These are phyloP conservation scores for Theileria annulata DNA, from an alignment of 169 alveolate genomes.

Conservation along the genomic window DNA sequence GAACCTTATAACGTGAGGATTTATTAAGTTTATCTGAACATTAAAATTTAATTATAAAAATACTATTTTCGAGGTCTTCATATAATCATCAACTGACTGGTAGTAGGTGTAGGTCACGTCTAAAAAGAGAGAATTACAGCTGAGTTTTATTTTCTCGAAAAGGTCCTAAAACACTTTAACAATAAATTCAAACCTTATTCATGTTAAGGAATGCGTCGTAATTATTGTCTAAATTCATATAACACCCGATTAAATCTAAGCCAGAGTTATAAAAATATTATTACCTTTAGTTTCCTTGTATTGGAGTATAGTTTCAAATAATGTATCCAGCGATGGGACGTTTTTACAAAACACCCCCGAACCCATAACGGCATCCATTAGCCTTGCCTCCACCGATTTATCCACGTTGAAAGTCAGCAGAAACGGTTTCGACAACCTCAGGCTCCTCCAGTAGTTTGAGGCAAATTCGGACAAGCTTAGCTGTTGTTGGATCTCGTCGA, in stretches of 20 bases:
- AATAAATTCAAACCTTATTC: slow-evolving; percentile 1
- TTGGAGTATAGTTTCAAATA: slow-evolving; percentile 19
- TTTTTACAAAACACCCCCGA: slow-evolving; percentile 35
- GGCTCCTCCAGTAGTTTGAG: slow-evolving; percentile 50
- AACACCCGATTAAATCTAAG: slow-evolving; percentile 47
- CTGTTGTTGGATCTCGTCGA: slow-evolving; percentile 7
- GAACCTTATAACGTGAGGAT: slow-evolving; percentile 22
- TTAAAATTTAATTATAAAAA: not conserved
- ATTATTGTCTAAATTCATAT: slow-evolving; percentile 24
- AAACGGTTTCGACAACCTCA: slow-evolving; percentile 47
- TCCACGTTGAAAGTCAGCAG: slow-evolving; percentile 51
- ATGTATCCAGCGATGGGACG: not conserved
- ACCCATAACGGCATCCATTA: slow-evolving; percentile 44
- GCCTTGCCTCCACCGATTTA: slow-evolving; percentile 46
- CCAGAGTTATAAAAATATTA: not conserved
- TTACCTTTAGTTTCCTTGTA: slow-evolving; percentile 12
- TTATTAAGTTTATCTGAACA: slow-evolving; percentile 11
- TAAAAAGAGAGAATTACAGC: slow-evolving; percentile 28
- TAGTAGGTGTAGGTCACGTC: slow-evolving; percentile 17
- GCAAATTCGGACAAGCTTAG: slow-evolving; percentile 24
- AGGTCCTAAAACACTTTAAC: slow-evolving; percentile 1
- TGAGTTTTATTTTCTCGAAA: slow-evolving; percentile 20
- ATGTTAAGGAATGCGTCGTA: not conserved
- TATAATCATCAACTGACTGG: slow-evolving; percentile 16
- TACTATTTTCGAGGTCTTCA: slow-evolving; percentile 23